phyloP scores from a whole-genome alignment of 2,329 filamentous ascomycete genomes.

The Trichoderma cornu-damae region DNA sequence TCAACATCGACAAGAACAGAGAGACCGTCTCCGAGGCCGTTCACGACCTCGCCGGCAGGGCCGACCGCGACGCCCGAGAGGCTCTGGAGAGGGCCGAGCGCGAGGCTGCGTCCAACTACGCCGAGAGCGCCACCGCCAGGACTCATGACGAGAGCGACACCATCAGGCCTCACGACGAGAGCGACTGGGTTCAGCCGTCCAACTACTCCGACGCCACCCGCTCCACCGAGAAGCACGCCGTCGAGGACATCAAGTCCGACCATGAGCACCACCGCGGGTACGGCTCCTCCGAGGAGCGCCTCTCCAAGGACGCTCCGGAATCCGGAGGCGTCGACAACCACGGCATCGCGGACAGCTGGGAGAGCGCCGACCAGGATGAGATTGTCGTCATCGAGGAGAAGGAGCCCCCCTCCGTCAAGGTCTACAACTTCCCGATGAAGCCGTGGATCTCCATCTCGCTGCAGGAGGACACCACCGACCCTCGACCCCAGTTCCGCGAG shows the following conservation, averaged over 20 bases:
- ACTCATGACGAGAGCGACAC: constrained; percentile 43
- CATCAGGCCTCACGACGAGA: constrained; percentile 39
- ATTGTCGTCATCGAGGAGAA: constrained; percentile 62
- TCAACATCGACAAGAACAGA: constrained; percentile 51
- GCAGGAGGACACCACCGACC: constrained; percentile 50
- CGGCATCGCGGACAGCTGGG: constrained; percentile 81
- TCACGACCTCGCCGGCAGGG: constrained; percentile 55
- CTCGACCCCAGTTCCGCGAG: constrained; percentile 63
- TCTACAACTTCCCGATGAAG: constrained; percentile 95
- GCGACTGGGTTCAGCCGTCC: constrained; percentile 26
- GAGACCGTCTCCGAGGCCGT: constrained; percentile 70
- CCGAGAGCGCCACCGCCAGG: constrained; percentile 27
- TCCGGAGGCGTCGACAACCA: constrained; percentile 49
- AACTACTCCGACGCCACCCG: constrained; percentile 21
- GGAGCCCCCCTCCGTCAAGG: constrained; percentile 61
- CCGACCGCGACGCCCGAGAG: constrained; percentile 55
- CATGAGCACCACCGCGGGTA: constrained; percentile 50
- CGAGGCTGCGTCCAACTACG: constrained; percentile 43
- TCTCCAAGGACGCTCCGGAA: constrained; percentile 38
- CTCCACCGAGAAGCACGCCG: constrained; percentile 21
- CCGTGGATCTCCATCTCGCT: constrained; percentile 90
- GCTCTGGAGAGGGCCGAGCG: constrained; percentile 55
- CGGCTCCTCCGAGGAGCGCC: constrained; percentile 47
- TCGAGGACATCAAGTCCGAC: constrained; percentile 43
- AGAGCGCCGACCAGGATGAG: constrained; percentile 73